These are phyloP conservation scores for Oenanthe sinensis DNA, from an alignment of 129 eudicot species.

Conservation along the genomic window DNA sequence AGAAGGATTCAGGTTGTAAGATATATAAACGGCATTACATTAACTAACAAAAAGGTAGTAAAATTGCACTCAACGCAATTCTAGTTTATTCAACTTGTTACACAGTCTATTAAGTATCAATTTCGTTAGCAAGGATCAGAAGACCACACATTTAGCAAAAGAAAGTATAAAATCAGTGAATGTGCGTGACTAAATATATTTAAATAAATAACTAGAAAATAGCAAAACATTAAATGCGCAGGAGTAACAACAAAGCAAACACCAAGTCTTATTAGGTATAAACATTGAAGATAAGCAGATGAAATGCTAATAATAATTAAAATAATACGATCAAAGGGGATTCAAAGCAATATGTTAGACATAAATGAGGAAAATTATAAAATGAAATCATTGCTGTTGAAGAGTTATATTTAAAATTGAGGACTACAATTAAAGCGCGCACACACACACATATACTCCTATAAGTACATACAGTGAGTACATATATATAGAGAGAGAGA, in stretches of 20 bases:
- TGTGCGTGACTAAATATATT: neutral
- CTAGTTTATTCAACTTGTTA: neutral
- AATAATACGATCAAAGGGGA: neutral
- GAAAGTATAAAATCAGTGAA: neutral
- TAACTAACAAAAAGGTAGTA: neutral
- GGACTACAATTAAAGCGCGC: neutral
- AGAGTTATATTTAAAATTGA: neutral
- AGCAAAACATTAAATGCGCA: neutral
- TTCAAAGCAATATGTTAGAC: neutral
- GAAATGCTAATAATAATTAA: neutral
- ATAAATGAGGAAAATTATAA: neutral
- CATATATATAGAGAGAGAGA: neutral
- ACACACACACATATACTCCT: neutral
- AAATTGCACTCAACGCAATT: neutral
- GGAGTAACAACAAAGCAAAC: neutral
- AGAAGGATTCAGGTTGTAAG: neutral
- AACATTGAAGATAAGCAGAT: neutral
- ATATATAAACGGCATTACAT: neutral
- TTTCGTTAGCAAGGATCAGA: neutral
- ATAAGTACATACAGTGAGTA: no score
- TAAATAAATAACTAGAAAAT: neutral
- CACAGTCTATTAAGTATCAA: neutral
- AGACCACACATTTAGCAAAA: neutral
- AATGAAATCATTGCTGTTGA: neutral
- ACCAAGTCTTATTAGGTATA: neutral